These are phyloP conservation scores for Sugiyamaella japonica DNA, from an alignment of 1,139 yeast genomes.

Conservation along the genomic window DNA sequence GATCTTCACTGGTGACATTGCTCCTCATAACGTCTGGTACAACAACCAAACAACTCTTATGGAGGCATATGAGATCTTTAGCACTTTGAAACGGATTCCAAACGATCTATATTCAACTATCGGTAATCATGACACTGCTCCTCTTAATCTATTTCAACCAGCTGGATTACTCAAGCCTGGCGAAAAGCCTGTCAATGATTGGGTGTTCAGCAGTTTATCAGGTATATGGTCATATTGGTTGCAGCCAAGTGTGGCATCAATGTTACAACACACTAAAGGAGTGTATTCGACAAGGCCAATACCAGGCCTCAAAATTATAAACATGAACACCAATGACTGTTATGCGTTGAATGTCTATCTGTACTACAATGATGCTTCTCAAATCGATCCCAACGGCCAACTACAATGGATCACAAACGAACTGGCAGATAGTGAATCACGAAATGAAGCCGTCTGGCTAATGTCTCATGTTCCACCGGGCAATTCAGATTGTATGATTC, in stretches of 20 bases:
- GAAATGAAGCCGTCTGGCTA: slow-evolving; percentile 67
- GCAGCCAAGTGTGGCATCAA: slow-evolving; percentile 32
- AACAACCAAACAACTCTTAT: slow-evolving; percentile 57
- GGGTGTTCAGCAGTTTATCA: slow-evolving; percentile 62
- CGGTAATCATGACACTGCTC: slow-evolving; percentile 75
- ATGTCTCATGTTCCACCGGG: slow-evolving; percentile 66
- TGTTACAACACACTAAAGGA: slow-evolving; percentile 37
- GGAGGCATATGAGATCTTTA: slow-evolving; percentile 30
- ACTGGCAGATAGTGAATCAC: slow-evolving; percentile 56
- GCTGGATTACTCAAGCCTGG: slow-evolving; percentile 56
- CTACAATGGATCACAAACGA: slow-evolving; percentile 62
- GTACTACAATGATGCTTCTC: slow-evolving; percentile 52
- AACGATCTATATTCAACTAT: slow-evolving; percentile 61
- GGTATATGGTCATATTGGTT: slow-evolving; percentile 50
- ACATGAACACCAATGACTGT: slow-evolving; percentile 67
- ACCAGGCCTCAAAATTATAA: slow-evolving; percentile 60
- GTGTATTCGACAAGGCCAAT: slow-evolving; percentile 61
- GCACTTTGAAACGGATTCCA: slow-evolving; percentile 13
- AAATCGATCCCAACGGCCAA: slow-evolving; percentile 62
- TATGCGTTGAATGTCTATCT: slow-evolving; percentile 64
- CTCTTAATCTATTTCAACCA: slow-evolving; percentile 54
- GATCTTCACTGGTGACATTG: slow-evolving; percentile 65
- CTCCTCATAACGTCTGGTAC: slow-evolving; percentile 56
- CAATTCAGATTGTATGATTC: slow-evolving; percentile 52
- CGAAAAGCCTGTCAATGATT: slow-evolving; percentile 51